These are phyloP conservation scores for Tanozyma kutaoensis DNA, from an alignment of 805 yeast genomes.

Conservation along the genomic window DNA sequence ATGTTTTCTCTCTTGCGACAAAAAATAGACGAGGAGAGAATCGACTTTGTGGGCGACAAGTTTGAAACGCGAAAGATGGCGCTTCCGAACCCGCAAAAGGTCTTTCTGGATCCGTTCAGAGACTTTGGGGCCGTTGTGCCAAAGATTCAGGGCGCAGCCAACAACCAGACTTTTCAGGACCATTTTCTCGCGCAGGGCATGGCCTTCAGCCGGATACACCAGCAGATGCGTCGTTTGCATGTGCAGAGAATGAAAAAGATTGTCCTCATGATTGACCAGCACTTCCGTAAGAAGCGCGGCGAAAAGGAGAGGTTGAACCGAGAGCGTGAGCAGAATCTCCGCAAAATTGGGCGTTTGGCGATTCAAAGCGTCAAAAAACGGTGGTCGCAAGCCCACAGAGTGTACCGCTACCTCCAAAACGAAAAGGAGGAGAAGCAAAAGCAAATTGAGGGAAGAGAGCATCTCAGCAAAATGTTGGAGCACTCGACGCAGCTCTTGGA, in stretches of 20 bases:
- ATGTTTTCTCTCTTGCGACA: conserved; percentile 33
- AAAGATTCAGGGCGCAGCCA: conserved; percentile 27
- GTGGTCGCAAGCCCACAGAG: conserved; percentile 85
- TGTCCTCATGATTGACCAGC: conserved; percentile 72
- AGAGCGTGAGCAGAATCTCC: conserved; percentile 60
- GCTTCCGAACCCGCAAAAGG: conserved; percentile 26
- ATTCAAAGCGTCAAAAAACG: conserved; percentile 77
- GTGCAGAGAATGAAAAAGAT: conserved; percentile 58
- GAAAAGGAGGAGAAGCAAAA: conserved; percentile 71
- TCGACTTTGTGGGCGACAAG: conserved; percentile 32
- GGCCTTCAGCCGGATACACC: conserved; percentile 54
- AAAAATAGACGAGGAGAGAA: conserved; percentile 22
- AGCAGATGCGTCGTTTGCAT: conserved; percentile 50
- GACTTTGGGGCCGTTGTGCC: conserved; percentile 27
- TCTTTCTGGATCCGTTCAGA: conserved; percentile 25
- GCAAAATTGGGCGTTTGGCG: conserved; percentile 65
- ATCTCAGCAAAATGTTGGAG: conserved; percentile 75
- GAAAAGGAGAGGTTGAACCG: conserved; percentile 74
- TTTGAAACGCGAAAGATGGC: conserved; percentile 32
- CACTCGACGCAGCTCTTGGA: conserved; percentile 84
- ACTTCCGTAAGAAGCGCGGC: conserved; percentile 76
- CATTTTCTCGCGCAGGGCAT: conserved; percentile 67
- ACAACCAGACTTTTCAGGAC: conserved; percentile 48
- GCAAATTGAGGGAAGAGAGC: conserved; percentile 73
- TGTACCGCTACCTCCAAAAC: conserved; percentile 57